These are phyloP conservation scores for Fusarium brachygibbosum DNA, from an alignment of 2,329 filamentous ascomycete genomes.

Conservation along the genomic window DNA sequence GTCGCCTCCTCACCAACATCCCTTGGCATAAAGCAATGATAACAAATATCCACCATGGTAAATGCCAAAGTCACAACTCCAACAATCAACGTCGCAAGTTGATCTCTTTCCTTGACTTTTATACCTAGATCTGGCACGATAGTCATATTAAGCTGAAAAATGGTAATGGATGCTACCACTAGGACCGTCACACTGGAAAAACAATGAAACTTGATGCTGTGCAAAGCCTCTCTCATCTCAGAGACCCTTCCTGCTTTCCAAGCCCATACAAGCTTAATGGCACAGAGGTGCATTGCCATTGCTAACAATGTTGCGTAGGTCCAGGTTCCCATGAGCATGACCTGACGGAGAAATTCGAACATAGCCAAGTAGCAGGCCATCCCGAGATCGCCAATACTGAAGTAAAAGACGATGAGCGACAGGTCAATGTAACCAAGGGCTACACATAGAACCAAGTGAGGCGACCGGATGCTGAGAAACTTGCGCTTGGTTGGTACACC, in stretches of 20 bases:
- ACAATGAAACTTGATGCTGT: accelerated
- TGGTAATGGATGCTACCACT: neutral
- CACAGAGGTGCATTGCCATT: accelerated
- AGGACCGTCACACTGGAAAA: neutral
- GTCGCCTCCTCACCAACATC: neutral
- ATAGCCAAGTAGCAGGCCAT: neutral
- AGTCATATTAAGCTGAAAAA: neutral
- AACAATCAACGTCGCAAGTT: constrained; percentile 21
- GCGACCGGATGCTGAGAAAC: neutral
- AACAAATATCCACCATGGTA: neutral
- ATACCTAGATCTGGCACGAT: constrained; percentile 14
- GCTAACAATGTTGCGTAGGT: accelerated
- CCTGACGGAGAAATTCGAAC: neutral
- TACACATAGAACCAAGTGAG: neutral
- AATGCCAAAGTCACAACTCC: constrained; percentile 5
- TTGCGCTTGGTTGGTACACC: neutral
- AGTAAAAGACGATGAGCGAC: constrained; percentile 2
- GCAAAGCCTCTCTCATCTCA: neutral
- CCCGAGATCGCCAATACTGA: constrained; percentile 1
- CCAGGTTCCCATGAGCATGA: neutral
- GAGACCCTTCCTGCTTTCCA: neutral
- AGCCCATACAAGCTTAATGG: neutral
- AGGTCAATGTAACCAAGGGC: neutral
- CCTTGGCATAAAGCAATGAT: neutral
- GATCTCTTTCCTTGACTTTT: constrained; percentile 8